Base-by-base conservation (phyloP, 139 green algal genomes). In the Diplosphaera chodatii region DNA sequence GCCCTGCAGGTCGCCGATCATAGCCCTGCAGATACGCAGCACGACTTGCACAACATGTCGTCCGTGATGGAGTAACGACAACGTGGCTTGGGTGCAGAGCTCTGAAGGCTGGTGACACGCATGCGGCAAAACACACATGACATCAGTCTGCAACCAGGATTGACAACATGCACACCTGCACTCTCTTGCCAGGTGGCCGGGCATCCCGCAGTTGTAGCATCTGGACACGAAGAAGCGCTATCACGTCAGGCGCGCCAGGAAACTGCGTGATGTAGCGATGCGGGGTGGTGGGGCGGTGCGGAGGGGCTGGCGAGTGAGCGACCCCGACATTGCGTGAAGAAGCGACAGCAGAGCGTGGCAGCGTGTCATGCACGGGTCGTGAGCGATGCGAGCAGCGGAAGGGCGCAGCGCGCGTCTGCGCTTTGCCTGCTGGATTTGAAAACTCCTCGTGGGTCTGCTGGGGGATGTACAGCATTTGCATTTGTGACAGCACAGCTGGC, bases 101-200 rank as follows among this genome's bases (percentile, higher is more conserved):
- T n/a, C n/a, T n/a, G n/a, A n/a, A n/a, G n/a, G n/a, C n/a, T n/a
- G n/a, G n/a, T n/a, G n/a, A 28, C 22, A 64, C 22, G n/a, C 23
- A 64, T 64, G n/a, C n/a, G n/a, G n/a, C n/a, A n/a, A n/a, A n/a
- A n/a, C n/a, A n/a, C n/a, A n/a, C n/a, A n/a, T n/a, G n/a, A 31
- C 2, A 33, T 31, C 28, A 25, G 20, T 25, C 4, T 4, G 55
- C 55, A 64, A 28, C 22, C 23, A 30, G 22, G 15, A n/a, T n/a
- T 8, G 29, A 22, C 37, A 20, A 10, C 37, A 20, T n/a, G 27
- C 71, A 55, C 55, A 66, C 71, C 71, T 76, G 71, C 71, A 76
- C 23, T 76, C 64, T 27, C 40, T 30, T 23, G 71, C 71, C 48
- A 76, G 37, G 63, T 76, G 71, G 25, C 71, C 71, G n/a, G 63